Percentiles rank a stretch among this genome's conserved stretches.
phyloP scores from a whole-genome alignment of 805 yeast genomes.

The Priceomyces carsonii region DNA sequence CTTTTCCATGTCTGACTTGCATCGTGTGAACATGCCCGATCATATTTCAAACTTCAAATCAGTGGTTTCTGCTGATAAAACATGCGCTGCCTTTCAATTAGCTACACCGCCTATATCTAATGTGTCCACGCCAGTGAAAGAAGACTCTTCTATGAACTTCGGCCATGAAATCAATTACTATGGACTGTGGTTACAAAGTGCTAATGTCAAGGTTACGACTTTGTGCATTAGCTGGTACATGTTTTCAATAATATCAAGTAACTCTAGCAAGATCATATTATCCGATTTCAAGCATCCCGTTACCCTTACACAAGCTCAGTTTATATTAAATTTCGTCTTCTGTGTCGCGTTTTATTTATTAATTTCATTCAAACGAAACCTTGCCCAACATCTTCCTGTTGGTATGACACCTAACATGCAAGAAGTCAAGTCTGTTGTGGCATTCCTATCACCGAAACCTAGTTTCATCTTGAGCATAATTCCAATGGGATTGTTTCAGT shows the following conservation, averaged over 20 bases:
- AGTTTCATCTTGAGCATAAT: constrained; percentile 64
- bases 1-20: constrained; percentile 33
- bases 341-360: constrained; percentile 42
- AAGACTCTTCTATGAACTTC: constrained; percentile 7
- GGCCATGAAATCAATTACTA: background rate
- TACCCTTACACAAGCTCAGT: constrained; percentile 88
- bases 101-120: constrained; percentile 39
- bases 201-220: constrained; percentile 21
- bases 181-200: constrained; percentile 22
- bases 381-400: constrained; percentile 35
- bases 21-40: constrained; percentile 17
- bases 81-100: constrained; percentile 18
- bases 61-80: background rate
- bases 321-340: constrained; percentile 64
- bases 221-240: constrained; percentile 81
- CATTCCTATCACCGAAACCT: constrained; percentile 56
- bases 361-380: constrained; percentile 19
- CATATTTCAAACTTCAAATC: constrained; percentile 1
- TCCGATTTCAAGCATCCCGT: constrained; percentile 74
- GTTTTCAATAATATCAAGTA: constrained; percentile 76
- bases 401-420: constrained; percentile 49
- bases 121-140: constrained; percentile 31
- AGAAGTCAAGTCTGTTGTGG: constrained; percentile 25
- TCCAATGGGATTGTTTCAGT: constrained; percentile 95
- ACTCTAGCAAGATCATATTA: constrained; percentile 77